These are phyloP conservation scores for Leishmania tropica DNA, from an alignment of 208 protist species.

Conservation along the genomic window DNA sequence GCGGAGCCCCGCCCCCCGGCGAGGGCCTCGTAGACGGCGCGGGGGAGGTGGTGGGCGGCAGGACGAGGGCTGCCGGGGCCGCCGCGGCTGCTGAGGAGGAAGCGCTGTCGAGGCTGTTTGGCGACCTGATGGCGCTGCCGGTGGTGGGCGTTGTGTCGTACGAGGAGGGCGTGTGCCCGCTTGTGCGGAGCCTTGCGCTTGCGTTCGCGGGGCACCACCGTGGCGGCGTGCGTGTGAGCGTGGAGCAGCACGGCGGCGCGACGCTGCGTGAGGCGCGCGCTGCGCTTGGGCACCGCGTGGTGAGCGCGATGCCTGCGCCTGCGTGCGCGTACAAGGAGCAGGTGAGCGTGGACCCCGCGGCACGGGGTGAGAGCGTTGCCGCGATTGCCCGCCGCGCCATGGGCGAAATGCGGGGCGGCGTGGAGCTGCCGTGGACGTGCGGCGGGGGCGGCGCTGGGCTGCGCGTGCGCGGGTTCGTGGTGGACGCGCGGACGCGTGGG, in stretches of 20 bases:
- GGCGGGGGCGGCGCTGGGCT: conserved; percentile 13
- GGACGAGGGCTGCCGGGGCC: neutral
- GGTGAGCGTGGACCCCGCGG: neutral
- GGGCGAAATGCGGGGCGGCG: neutral
- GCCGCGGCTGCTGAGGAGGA: conserved; percentile 3
- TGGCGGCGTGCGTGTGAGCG: conserved; percentile 22
- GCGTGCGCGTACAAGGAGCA: conserved; percentile 22
- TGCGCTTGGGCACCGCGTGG: conserved; percentile 18
- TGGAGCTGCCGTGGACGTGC: conserved; percentile 28
- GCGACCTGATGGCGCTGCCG: conserved; percentile 46
- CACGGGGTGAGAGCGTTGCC: neutral
- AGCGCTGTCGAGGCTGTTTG: conserved; percentile 22
- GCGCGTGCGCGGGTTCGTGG: conserved; percentile 36
- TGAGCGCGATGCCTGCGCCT: conserved; percentile 31
- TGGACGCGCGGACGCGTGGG: conserved; percentile 29
- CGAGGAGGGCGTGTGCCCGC: conserved; percentile 43
- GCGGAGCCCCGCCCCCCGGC: neutral
- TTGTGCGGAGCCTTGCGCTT: conserved; percentile 52
- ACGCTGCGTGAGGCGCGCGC: conserved; percentile 16
- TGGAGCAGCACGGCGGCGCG: conserved; percentile 9
- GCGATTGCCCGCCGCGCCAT: neutral
- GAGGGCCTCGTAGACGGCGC: neutral
- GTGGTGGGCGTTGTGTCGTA: conserved; percentile 42
- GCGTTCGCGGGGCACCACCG: conserved; percentile 41
- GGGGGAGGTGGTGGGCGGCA: neutral